Evolutionary conservation across 345 rosid species (phyloP), one percentile per base, ranked within the genome.

Genomic region (Ceriops zippeliana): DNA sequence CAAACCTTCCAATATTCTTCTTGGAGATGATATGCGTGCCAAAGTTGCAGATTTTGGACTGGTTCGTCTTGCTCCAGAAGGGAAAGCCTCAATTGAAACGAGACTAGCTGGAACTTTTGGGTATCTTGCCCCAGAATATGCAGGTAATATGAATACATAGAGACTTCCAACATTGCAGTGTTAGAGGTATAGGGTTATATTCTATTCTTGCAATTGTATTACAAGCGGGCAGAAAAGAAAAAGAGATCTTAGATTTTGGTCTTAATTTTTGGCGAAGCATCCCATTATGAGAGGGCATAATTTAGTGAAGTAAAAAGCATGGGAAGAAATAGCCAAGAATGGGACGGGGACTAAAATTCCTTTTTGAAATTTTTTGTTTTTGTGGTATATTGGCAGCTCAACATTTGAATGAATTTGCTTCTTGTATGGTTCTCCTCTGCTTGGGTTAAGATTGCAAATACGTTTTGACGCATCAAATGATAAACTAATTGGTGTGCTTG

Each of bases 41-140:
- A 54, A 22, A 54, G 58, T 54, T 9, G 24, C 58, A 7, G 58
- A 54, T 26, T 54, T 54, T 9, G 58, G 58, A 54, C 58, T 54
- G 58, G 58, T 22, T 54, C 58, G 58, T 54, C 58, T 54, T 54
- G 58, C 58, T 26, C 30, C 58, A 54, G 58, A 54, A 54, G 58
- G 58, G 27, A 54, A 54, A 54, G 58, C 58, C 58, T 54, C 58
- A 22, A 7, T 54, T 54, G 58, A 54, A 22, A 54, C 58, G 4
- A 54, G 58, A 54, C 58, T 54, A 9, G 58, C 58, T 21, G 58
- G 58, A 22, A 54, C 58, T 54, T 54, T 54, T 54, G 58, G 58
- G 27, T 54, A 54, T 54, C 58, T 54, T 8, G 28, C 58, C 1
- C 58, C 58, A 2, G 58, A 54, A 54, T 54, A 54, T 54, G 58